phyloP scores from a whole-genome alignment of 495 filamentous ascomycete genomes.

The Ascodesmis nigricans region DNA sequence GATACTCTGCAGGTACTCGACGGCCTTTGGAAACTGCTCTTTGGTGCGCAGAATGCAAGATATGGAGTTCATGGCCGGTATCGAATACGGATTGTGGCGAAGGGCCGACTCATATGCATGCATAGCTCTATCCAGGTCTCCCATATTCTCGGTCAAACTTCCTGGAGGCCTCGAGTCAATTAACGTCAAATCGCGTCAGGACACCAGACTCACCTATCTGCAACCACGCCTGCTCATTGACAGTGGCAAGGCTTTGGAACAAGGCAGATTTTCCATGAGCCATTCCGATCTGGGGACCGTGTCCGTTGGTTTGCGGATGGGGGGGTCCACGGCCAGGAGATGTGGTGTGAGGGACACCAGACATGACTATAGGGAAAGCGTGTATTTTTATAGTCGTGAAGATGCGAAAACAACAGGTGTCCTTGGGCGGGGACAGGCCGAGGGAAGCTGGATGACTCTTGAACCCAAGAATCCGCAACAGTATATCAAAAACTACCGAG shows the following conservation, averaged over 20 bases:
- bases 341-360: conserved; percentile 14
- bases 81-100: conserved; percentile 68
- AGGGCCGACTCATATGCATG: conserved; percentile 74
- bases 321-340: conserved; percentile 20
- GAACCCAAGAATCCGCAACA: no score
- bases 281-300: conserved; percentile 1
- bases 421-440: no score
- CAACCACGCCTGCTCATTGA: conserved; percentile 84
- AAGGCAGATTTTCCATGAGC: conserved; percentile 33
- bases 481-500: no score
- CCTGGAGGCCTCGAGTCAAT: conserved; percentile 29
- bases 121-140: conserved; percentile 71
- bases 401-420: no score
- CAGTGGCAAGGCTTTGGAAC: conserved; percentile 35
- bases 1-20: conserved; percentile 86
- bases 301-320: conserved; percentile 17
- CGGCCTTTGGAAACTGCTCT: conserved; percentile 81
- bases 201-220: conserved; percentile 48
- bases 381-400: background rate
- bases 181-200: conserved; percentile 2
- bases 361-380: conserved; percentile 8
- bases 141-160: conserved; percentile 65
- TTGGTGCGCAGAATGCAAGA: conserved; percentile 73
- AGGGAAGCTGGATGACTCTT: no score
- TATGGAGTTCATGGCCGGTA: conserved; percentile 84